Percentiles rank a stretch among this genome's conserved stretches.
Conservation (phyloP, 2,329 filamentous ascomycete species). For the Karstenula rhodostoma region DNA sequence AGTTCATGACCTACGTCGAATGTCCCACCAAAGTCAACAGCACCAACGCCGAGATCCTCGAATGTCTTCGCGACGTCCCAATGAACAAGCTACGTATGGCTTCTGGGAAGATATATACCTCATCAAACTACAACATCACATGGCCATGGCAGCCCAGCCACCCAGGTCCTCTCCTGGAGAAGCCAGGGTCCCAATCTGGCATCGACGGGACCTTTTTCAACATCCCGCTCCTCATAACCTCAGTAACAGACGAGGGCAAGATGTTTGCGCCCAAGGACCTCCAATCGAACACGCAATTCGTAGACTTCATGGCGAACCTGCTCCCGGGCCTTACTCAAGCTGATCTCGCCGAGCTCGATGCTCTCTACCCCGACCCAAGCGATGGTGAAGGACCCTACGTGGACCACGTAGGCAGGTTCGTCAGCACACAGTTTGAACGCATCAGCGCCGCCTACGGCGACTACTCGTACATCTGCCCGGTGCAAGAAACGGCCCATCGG, state of each 20-base stretch:
- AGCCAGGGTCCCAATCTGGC: constrained; percentile 53
- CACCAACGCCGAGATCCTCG: constrained; percentile 40
- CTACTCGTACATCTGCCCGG: constrained; percentile 47
- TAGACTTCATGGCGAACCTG: constrained; percentile 42
- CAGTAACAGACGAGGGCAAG: constrained; percentile 48
- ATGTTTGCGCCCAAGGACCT: constrained; percentile 43
- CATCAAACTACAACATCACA: constrained; percentile 51
- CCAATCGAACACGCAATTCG: constrained; percentile 46
- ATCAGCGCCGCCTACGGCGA: constrained; percentile 53
- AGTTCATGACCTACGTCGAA: constrained; percentile 42
- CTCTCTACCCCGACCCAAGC: constrained; percentile 38
- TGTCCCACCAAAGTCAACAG: constrained; percentile 39
- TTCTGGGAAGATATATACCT: constrained; percentile 50
- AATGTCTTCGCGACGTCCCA: constrained; percentile 52
- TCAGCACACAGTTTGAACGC: constrained; percentile 55
- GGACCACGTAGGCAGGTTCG: constrained; percentile 48
- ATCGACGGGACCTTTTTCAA: constrained; percentile 46
- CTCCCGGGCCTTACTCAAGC: constrained; percentile 36
- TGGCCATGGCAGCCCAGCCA: constrained; percentile 61
- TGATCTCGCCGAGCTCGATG: constrained; percentile 42
- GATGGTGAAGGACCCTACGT: constrained; percentile 22
- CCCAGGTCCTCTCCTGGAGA: constrained; percentile 57
- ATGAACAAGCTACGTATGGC: constrained; percentile 50
- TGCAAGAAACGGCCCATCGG: constrained; percentile 41
- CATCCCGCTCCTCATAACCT: constrained; percentile 44